phyloP scores from a whole-genome alignment of 768 basidiomycete genomes.

The Tremella fuciformis region DNA sequence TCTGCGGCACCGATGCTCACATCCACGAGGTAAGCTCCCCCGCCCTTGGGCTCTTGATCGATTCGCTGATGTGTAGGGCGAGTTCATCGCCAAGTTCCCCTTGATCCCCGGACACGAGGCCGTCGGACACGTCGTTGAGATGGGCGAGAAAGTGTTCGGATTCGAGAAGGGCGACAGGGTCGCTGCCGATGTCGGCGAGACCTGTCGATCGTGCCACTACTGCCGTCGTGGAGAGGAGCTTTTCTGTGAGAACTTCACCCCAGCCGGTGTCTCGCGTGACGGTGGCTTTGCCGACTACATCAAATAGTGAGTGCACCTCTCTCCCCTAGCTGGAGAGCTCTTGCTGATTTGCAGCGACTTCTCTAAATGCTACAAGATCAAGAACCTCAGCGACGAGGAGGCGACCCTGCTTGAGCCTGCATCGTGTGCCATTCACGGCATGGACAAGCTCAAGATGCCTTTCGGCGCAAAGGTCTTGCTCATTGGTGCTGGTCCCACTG shows the following conservation, averaged over 20 bases:
- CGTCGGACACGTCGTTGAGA: constrained; percentile 68
- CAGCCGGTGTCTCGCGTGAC: constrained; percentile 72
- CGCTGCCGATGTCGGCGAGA: constrained; percentile 70
- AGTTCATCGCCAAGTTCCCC: constrained; percentile 70
- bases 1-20: constrained; percentile 65
- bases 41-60: background rate
- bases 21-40: constrained; percentile 56
- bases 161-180: constrained; percentile 76
- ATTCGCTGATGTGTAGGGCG: constrained; percentile 53
- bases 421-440: constrained; percentile 85
- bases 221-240: constrained; percentile 79
- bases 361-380: constrained; percentile 78
- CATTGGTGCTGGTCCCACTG: constrained; percentile 86
- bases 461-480: constrained; percentile 81
- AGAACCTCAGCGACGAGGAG: constrained; percentile 82
- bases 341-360: constrained; percentile 57
- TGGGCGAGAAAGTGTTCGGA: constrained; percentile 75
- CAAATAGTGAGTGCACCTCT: constrained; percentile 61
- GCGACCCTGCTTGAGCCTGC: constrained; percentile 85
- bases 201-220: constrained; percentile 77
- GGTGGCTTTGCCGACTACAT: constrained; percentile 91
- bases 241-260: constrained; percentile 78
- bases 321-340: background rate
- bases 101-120: constrained; percentile 73
- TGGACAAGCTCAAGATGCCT: constrained; percentile 77